Base-by-base conservation (phyloP, 106 monocot genomes). In the Amphibolis antarctica region DNA sequence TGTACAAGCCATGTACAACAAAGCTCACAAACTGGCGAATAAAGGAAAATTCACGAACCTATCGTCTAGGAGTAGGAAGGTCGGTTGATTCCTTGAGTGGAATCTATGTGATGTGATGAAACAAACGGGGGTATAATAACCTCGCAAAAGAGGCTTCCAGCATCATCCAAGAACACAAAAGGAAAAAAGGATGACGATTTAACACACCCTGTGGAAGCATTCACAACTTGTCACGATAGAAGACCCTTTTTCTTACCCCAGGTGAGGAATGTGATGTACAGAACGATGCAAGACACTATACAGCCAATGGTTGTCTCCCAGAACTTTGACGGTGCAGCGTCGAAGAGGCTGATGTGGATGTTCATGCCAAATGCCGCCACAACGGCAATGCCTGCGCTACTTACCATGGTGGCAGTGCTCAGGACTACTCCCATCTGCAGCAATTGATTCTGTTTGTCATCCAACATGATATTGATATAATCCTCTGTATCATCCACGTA, bases 401-500 rank as follows among this genome's bases (percentile, higher is more conserved):
- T 7, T 18, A 66, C 26, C n/a, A 52, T 17, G 29, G 65, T 66
- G 30, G 52, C 65, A 31, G 65, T 66, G 31, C 51, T 66, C 65
- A 66, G 20, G 9, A 52, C 31, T 12, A 66, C 65, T 29, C 51
- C 65, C 65, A 66, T 66, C 26, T 66, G 65, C 31, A 66, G 48
- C 19, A 66, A 31, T 30, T 66, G 65, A 25, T 66, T 66, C 28
- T 66, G 65, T 26, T 66, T 66, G 31, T 66, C 65, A 52, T 66
- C 52, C 29, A 66, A 19, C 65, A 66, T 66, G 48, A 66, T 66
- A 26, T 66, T 66, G 65, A 66, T 66, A 31, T 66, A 66, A 13
- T 66, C 65, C 65, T 66, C 65, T 28, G 65, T 66, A 11, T 66
- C 65, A 26, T 66, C 65, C 18, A 66, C 65, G 19, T 66, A 66